A percentile compares a stretch with the other conserved stretches of the same genome.
Evolutionary conservation across 192 early-diverging fungal species (phyloP).

Genomic region (Podila epigama): DNA sequence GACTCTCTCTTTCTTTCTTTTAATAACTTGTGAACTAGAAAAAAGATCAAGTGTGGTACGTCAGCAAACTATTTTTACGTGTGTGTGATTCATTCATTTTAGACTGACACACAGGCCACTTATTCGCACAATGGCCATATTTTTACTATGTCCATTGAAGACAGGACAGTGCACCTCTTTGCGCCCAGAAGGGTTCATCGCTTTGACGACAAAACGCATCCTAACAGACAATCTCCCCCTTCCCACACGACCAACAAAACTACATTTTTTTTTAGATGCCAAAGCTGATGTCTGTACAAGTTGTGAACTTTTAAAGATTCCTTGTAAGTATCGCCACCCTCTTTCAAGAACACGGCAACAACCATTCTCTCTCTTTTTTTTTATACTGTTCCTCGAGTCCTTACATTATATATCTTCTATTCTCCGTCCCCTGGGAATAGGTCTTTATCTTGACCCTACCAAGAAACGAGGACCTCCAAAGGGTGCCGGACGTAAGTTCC

Average conservation of each 20-base stretch:
- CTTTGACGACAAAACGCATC: neutral
- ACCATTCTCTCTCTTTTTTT: neutral
- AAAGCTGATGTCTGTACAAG: conserved; percentile 37
- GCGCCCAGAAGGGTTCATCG: neutral
- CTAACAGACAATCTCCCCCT: neutral
- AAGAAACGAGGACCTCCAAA: conserved; percentile 48
- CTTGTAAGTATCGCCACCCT: conserved; percentile 15
- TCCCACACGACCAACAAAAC: neutral
- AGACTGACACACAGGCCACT: no score
- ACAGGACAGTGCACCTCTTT: no score
- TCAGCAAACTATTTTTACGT: neutral
- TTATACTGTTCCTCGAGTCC: neutral
- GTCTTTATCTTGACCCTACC: conserved; percentile 40
- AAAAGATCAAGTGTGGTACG: conserved; percentile 17
- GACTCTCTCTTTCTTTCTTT: neutral
- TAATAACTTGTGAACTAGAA: neutral
- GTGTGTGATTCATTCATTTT: neutral
- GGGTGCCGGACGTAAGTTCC: conserved; percentile 46
- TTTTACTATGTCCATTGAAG: no score
- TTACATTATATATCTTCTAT: neutral
- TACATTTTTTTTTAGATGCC: conserved; percentile 19
- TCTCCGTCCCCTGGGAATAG: conserved; percentile 5
- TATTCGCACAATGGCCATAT: no score
- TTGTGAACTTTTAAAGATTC: conserved; percentile 39
- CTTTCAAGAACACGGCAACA: neutral